Base-by-base conservation (phyloP, 108 stramenopile genomes). In the Cyclotella kingstonii region DNA sequence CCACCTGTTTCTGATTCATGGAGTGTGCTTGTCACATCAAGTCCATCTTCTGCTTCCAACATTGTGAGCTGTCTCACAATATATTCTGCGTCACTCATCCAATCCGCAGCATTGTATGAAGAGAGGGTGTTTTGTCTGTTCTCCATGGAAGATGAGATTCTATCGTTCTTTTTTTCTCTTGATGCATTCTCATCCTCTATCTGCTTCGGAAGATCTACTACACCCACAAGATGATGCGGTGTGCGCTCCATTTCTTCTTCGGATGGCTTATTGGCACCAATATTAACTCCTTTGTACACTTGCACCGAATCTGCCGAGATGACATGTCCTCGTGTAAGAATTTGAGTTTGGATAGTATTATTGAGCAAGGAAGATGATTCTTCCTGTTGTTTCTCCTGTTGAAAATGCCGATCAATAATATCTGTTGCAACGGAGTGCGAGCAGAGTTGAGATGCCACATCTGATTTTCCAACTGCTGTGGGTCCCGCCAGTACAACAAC, bases 201-300 rank as follows among this genome's bases (percentile, higher is more conserved):
- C n/a, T n/a, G 35, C 23, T 56, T 43, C 2, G 64, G 67, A 19
- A 62, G 66, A 68, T 88, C 90, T 8, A 81, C 86, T 8, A 95
- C 70, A 76, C 94, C 91, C 14, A 98, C 66, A 18, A 97, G 66
- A 51, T 97, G 79, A 63, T 98, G 96, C 6, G 92, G 95, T 17
- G 95, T 94, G 26, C 68, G 58, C 14, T 52, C 54, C 54, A 61
- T 68, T 60, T 98, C 97, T 73, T 78, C 68, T 18, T 17, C 6
- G n/a, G 89, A 85, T 17, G 97, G 97, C 60, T 97, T 97, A 76
- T 98, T 98, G 34, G 96, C 89, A 12, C 95, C 97, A 34, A 98
- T 89, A 33, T 92, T 76, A 14, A 96, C 87, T 11, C 84, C 85
- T 58, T 80, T 77, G 45, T 97, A 98, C 15, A 87, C 87, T 74